Evolutionary conservation across 345 rosid genomes (phyloP).

Genomic region (Hibiscus tridactylites): DNA sequence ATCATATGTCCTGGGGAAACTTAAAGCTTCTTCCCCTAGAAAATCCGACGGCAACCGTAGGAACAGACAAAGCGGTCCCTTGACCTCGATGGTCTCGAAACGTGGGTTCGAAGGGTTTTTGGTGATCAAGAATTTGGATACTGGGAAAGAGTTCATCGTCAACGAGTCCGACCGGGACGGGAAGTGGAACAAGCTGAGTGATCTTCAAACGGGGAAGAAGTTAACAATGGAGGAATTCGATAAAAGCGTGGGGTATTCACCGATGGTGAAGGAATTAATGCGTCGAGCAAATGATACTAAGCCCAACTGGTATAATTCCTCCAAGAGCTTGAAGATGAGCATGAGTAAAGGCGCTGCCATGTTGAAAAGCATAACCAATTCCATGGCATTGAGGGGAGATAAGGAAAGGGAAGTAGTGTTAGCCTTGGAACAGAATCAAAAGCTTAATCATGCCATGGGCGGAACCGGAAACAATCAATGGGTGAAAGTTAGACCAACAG

Average conservation of each 20-base stretch:
- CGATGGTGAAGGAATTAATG: constrained; percentile 84
- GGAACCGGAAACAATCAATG: constrained; percentile 42
- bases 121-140: constrained; percentile 82
- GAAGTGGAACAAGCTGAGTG: constrained; percentile 84
- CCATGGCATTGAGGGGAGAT: constrained; percentile 43
- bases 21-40: constrained; percentile 12
- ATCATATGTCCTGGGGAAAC: constrained; percentile 27
- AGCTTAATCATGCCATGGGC: constrained; percentile 18
- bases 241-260: constrained; percentile 69
- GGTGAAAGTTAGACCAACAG: constrained; percentile 75
- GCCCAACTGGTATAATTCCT: constrained; percentile 36
- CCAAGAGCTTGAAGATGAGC: constrained; percentile 74
- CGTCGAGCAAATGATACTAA: constrained; percentile 42
- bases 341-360: constrained; percentile 74
- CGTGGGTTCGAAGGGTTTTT: constrained; percentile 54
- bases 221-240: constrained; percentile 90
- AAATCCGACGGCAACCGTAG: constrained; percentile 6
- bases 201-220: constrained; percentile 88
- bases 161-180: constrained; percentile 70
- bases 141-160: constrained; percentile 76
- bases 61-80: constrained; percentile 4
- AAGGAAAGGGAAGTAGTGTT: constrained; percentile 38
- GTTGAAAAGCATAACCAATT: constrained; percentile 73
- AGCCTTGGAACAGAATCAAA: constrained; percentile 11
- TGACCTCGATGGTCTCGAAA: constrained; percentile 35